These are phyloP conservation scores for Elsinoe fawcettii DNA, from an alignment of 2,329 filamentous ascomycete genomes.

Conservation along the genomic window DNA sequence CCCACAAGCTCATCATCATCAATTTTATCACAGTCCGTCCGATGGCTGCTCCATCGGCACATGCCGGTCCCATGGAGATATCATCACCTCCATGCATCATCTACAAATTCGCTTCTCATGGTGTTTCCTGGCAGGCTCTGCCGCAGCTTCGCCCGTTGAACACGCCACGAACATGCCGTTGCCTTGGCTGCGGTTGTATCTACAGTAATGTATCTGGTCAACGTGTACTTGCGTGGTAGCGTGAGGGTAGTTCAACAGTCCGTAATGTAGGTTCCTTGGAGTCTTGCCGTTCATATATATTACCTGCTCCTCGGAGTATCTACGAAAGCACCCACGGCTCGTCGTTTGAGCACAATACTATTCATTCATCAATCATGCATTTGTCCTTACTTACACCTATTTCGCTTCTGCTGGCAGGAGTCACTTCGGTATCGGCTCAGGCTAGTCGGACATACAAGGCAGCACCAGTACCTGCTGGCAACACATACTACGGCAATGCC, in stretches of 20 bases:
- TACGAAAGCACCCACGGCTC: neutral
- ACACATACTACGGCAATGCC: neutral
- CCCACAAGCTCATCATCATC: neutral
- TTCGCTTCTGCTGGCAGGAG: constrained; percentile 1
- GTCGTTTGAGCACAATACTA: neutral
- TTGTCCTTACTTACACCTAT: neutral
- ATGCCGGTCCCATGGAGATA: too few species aligned
- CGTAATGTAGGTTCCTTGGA: neutral
- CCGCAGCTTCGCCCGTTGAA: neutral
- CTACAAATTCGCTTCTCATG: neutral
- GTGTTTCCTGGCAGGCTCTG: neutral
- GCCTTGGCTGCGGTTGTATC: constrained; percentile 11
- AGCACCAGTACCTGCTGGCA: neutral
- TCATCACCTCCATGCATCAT: too few species aligned
- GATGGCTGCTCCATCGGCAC: neutral
- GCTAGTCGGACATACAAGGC: neutral
- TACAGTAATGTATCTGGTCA: constrained; percentile 1
- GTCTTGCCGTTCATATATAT: neutral
- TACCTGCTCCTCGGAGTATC: neutral
- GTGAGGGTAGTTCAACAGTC: constrained; percentile 1
- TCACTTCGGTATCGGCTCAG: neutral
- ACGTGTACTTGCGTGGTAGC: neutral
- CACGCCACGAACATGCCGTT: neutral
- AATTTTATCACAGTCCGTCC: neutral
- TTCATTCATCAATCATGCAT: neutral